phyloP scores from a whole-genome alignment of 805 yeast genomes.

The Candida germanica region DNA sequence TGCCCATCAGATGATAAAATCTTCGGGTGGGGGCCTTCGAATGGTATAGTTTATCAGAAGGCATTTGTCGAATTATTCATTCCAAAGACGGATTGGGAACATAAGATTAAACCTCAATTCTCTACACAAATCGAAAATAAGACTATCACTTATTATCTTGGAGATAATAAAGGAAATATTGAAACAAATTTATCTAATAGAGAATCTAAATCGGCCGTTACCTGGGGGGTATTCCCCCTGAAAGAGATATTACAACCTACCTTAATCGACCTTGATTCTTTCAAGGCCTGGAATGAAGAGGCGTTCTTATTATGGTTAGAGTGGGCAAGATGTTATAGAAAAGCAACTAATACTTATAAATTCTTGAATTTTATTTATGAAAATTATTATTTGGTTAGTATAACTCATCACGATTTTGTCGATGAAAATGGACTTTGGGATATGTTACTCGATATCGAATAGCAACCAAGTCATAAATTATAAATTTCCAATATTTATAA shows the following conservation, averaged over 20 bases:
- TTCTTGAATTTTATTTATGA: slow-evolving; percentile 61
- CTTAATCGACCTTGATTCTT: slow-evolving; percentile 86
- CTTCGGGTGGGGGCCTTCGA: slow-evolving; percentile 96
- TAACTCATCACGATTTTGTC: slow-evolving; percentile 81
- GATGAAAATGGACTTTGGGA: slow-evolving; percentile 79
- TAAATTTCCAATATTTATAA: slow-evolving; percentile 6
- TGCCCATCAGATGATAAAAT: slow-evolving; percentile 75
- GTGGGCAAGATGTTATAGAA: slow-evolving; percentile 81
- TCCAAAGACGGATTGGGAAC: slow-evolving; percentile 68
- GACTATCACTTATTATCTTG: slow-evolving; percentile 71
- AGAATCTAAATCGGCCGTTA: slow-evolving; percentile 70
- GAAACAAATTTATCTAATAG: slow-evolving; percentile 52
- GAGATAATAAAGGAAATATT: slow-evolving; percentile 58
- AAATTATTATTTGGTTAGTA: slow-evolving; percentile 72
- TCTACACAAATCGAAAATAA: slow-evolving; percentile 31
- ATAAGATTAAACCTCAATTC: slow-evolving; percentile 50
- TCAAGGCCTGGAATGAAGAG: slow-evolving; percentile 95
- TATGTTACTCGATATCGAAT: slow-evolving; percentile 35
- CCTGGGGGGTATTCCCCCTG: slow-evolving; percentile 97
- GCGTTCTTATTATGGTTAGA: slow-evolving; percentile 88
- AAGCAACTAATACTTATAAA: slow-evolving; percentile 51
- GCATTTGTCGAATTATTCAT: slow-evolving; percentile 83
- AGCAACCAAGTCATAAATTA: slow-evolving; percentile 12
- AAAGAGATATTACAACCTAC: slow-evolving; percentile 90
- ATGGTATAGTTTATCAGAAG: slow-evolving; percentile 88